Base-by-base conservation (phyloP, 768 basidiomycete genomes). In the Clavaria fumosa region DNA sequence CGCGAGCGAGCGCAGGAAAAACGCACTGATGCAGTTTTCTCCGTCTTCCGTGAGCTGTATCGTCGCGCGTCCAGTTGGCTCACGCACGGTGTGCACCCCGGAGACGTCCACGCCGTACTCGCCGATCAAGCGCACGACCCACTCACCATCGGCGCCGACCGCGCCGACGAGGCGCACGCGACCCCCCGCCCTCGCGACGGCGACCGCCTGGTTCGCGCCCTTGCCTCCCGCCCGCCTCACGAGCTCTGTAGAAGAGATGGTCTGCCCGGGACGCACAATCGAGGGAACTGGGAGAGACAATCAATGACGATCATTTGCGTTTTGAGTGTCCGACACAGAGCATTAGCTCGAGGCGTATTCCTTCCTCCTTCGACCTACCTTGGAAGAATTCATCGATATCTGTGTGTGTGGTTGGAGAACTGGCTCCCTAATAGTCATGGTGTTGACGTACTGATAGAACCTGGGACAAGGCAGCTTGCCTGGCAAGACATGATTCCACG, bases 151-250 rank as follows among this genome's bases (percentile, higher is more conserved):
- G 20, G 57, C 48, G 5, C 74, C 75, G 15, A 75, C 57, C 10
- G 64, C 70, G 4, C 38, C 45, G 7, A 28, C 33, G 2, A 20
- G 4, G 4, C 14, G 11, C 19, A 20, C 19, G 14, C 26, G 9
- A 1, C 60, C 70, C 9, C 69, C 69, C 11, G 75, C 72, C 26
- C 60, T 60, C 0, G 66, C 63, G 15, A 75, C 58, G 2, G 74
- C 70, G 4, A 69, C 66, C 4, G 75, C 70, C 50, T 77, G 74
- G 50, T 77, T 77, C 6, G 69, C 73, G 23, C 75, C 75, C 49
- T 76, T 76, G 1, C 74, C 75, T 4, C 75, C 74, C 2, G 66
- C 58, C 0, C 67, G 60, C 35, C 66, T 62, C 35, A 66, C 64
- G 36, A 70, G 63, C 1, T 43, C 48, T 20, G 54, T 51, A 5